Conservation (phyloP, 139 green algal genomes). For the Asterochloris erici region DNA sequence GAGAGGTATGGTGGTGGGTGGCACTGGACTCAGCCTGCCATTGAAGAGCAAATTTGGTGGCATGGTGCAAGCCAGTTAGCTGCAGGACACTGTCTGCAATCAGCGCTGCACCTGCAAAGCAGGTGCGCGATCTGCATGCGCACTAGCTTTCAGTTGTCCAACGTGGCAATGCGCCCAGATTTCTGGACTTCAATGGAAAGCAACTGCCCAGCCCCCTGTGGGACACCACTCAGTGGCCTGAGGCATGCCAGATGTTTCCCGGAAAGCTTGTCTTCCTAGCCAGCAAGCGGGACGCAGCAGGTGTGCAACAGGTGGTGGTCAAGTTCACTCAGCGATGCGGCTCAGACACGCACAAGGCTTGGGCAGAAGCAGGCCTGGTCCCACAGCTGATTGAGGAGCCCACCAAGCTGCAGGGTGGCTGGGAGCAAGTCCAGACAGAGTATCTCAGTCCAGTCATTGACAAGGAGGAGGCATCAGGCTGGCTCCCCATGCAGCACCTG, state of each 20-base stretch:
- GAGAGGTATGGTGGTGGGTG: too few species aligned
- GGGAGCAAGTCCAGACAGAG: slow-evolving; percentile 1
- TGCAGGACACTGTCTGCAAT: too few species aligned
- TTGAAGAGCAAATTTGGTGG: too few species aligned
- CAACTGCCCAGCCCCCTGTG: slow-evolving; percentile 2
- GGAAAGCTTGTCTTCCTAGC: not conserved
- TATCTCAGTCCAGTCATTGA: not conserved
- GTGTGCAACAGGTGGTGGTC: not conserved
- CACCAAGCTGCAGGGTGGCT: not conserved
- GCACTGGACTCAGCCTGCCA: too few species aligned
- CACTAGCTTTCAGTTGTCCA: not conserved
- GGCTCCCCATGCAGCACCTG: not conserved
- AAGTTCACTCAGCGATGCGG: slow-evolving; percentile 1
- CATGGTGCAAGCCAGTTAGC: too few species aligned
- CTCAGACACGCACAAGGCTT: not conserved
- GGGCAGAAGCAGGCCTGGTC: not conserved
- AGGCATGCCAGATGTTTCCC: not conserved
- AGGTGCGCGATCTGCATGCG: not conserved
- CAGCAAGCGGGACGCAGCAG: not conserved
- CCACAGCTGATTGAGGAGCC: slow-evolving; percentile 1
- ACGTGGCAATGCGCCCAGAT: not conserved
- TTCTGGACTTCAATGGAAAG: not conserved
- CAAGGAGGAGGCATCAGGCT: slow-evolving; percentile 1
- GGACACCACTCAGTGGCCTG: not conserved
- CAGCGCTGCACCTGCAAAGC: not conserved